phyloP scores from a whole-genome alignment of 768 basidiomycete genomes.

The Trametes sanguinea region DNA sequence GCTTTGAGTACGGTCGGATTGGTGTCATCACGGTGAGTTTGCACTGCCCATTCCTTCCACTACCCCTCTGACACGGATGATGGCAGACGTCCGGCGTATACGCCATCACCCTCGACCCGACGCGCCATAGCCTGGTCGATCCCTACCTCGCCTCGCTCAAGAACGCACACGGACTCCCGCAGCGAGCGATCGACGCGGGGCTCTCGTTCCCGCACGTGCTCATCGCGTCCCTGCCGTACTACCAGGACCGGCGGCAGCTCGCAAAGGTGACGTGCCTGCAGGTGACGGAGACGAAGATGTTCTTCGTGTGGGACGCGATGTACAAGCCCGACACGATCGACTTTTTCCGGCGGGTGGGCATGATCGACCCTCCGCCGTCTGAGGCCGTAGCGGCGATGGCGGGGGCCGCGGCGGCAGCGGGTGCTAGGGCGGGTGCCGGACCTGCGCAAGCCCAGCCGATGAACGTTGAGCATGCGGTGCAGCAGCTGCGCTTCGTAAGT shows the following conservation, averaged over 20 bases:
- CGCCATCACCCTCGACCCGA: slow-evolving; percentile 28
- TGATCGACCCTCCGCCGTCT: neutral
- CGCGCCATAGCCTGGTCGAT: slow-evolving; percentile 22
- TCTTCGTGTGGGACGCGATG: slow-evolving; percentile 28
- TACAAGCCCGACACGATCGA: slow-evolving; percentile 17
- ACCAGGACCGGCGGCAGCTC: slow-evolving; percentile 22
- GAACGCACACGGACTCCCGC: slow-evolving; percentile 11
- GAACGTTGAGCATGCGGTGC: too few relatives aligned
- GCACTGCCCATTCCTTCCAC: neutral
- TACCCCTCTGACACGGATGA: neutral
- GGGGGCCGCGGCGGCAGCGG: neutral
- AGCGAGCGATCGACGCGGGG: slow-evolving; percentile 4
- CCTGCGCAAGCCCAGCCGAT: too few relatives aligned
- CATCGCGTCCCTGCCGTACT: slow-evolving; percentile 24
- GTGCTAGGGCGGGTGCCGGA: neutral
- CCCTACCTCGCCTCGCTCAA: neutral
- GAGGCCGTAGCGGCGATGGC: neutral
- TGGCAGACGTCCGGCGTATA: slow-evolving; percentile 31
- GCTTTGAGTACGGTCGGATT: slow-evolving; percentile 32
- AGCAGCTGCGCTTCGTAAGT: too few relatives aligned
- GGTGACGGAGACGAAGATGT: slow-evolving; percentile 32
- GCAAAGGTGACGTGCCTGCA: slow-evolving; percentile 31
- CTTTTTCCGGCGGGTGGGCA: slow-evolving; percentile 6
- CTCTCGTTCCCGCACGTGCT: slow-evolving; percentile 11
- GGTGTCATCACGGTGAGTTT: slow-evolving; percentile 31